Evolutionary conservation across 2,329 filamentous ascomycete species (phyloP).

Genomic region (Diatrype stigma): DNA sequence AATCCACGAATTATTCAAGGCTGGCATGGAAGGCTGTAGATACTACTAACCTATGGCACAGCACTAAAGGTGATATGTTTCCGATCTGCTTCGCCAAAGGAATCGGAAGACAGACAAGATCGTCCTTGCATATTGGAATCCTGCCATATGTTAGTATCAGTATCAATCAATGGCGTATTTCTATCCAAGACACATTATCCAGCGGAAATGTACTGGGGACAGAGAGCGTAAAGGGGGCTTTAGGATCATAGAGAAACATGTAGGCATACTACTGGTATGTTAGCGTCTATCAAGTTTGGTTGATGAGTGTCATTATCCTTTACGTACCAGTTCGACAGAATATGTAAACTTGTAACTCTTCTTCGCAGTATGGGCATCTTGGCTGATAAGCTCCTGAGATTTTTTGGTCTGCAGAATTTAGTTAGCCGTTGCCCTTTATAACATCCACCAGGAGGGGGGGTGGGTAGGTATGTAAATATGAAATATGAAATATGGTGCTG

Average conservation of each 20-base stretch:
- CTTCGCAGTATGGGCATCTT: slow-evolving; percentile 84
- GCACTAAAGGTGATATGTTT: slow-evolving; percentile 80
- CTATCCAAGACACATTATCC: background rate
- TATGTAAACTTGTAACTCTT: slow-evolving; percentile 95
- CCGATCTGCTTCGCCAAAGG: slow-evolving; percentile 82
- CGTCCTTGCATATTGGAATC: slow-evolving; percentile 95
- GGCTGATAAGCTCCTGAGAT: slow-evolving; percentile 88
- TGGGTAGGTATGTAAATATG: background rate
- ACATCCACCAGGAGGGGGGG: no score
- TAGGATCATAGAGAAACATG: no score
- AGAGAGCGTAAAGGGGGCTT: background rate
- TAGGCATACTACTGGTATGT: background rate
- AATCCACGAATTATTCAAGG: background rate
- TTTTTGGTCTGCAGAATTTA: slow-evolving; percentile 63
- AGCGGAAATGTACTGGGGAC: no score
- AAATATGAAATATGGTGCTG: no score
- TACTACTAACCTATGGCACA: slow-evolving; percentile 59
- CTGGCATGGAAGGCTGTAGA: background rate
- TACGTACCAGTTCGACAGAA: slow-evolving; percentile 64
- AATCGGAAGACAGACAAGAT: slow-evolving; percentile 88
- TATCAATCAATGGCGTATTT: background rate
- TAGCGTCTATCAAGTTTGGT: background rate
- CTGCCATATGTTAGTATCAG: background rate
- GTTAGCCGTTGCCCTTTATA: background rate
- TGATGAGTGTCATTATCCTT: background rate